Evolutionary conservation across 495 filamentous ascomycete species (phyloP), one percentile per base, ranked within the genome.

Genomic region (Entonaema liquescens): DNA sequence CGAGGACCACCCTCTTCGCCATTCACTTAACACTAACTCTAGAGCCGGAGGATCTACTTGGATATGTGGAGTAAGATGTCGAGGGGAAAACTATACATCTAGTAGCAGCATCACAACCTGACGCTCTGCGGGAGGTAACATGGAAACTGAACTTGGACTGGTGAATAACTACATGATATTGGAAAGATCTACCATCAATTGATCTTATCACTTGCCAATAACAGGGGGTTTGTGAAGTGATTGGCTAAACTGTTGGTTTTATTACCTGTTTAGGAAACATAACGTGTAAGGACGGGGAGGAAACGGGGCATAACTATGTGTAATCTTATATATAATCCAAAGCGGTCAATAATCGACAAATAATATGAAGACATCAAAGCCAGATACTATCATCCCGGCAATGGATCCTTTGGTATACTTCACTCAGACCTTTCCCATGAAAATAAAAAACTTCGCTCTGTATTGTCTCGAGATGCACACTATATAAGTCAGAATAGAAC

Each of bases 221-320:
- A 17, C 11, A 21, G 21, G 7, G 44, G 23, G 19, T 25, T 44
- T 25, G 44, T 50, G 21, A 21, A 17, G 21, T 71, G 57, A 71
- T 71, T 71, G 68, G 68, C 40, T 19, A 52, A 25, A 52, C 15
- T 57, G 8, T 15, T 29, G 25, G 40, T 15, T 13, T 33, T 53
- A 42, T 62, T 66, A 35, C 68, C 62, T 38, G 17, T 62, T 66
- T 71, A 58, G 68, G 68, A 66, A 71, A 66, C 44, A 50, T n/a
- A n/a, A n/a, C n/a, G n/a, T n/a, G n/a, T n/a, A n/a, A n/a, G n/a
- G n/a, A n/a, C n/a, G n/a, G n/a, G n/a, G n/a, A n/a, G n/a, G n/a
- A n/a, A n/a, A n/a, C n/a, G n/a, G n/a, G n/a, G n/a, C n/a, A n/a
- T n/a, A n/a, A n/a, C n/a, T n/a, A n/a, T n/a, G n/a, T 49, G 21